These are phyloP conservation scores for Monilinia fructigena DNA, from an alignment of 2,329 filamentous ascomycete genomes.

Conservation along the genomic window DNA sequence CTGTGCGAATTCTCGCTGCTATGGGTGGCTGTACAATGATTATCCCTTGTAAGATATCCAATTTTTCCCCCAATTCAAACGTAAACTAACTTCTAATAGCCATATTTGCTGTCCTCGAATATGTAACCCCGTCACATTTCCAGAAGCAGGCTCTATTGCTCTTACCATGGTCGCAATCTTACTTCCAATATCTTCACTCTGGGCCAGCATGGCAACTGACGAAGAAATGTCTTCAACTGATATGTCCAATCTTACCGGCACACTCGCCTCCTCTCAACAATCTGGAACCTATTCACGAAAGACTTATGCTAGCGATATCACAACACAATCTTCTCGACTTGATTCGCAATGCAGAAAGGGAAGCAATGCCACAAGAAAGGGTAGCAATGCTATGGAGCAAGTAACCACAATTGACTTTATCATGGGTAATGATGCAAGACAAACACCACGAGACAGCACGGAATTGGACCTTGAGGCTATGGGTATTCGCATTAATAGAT, in stretches of 20 bases:
- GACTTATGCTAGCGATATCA: constrained; percentile 24
- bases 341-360: constrained; percentile 27
- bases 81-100: constrained; percentile 44
- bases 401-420: constrained; percentile 26
- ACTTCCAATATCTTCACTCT: constrained; percentile 65
- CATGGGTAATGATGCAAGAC: constrained; percentile 3
- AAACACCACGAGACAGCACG: constrained; percentile 33
- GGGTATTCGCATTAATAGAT: constrained; percentile 34
- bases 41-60: constrained; percentile 55
- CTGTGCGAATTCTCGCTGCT: constrained; percentile 65
- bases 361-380: constrained; percentile 27
- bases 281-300: constrained; percentile 21
- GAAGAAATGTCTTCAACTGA: constrained; percentile 29
- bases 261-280: background rate
- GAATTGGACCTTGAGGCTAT: constrained; percentile 36
- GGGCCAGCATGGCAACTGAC: constrained; percentile 49
- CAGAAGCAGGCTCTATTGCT: constrained; percentile 54
- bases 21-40: constrained; percentile 67
- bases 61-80: background rate
- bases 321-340: constrained; percentile 15
- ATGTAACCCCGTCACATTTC: constrained; percentile 45
- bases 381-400: constrained; percentile 24
- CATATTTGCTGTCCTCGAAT: constrained; percentile 59
- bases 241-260: constrained; percentile 23
- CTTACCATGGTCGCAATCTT: constrained; percentile 60